Percentiles rank a stretch among this genome's conserved stretches.
Conservation (phyloP, 768 basidiomycete species). For the Xerocomus brunneocitrinus region DNA sequence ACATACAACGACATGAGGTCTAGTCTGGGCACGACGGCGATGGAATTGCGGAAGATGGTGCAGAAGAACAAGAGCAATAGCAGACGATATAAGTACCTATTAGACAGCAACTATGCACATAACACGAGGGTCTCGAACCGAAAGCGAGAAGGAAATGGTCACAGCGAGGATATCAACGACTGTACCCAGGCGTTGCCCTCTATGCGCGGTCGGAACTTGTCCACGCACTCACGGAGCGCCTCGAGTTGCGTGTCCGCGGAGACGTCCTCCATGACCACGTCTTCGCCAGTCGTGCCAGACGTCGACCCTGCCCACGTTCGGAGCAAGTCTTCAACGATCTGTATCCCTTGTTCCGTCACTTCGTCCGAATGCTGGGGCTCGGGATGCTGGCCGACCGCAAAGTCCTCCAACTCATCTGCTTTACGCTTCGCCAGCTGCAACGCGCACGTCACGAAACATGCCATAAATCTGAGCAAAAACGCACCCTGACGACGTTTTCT, state of each 20-base stretch:
- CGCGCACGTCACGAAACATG: not conserved
- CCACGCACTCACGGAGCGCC: constrained; percentile 56
- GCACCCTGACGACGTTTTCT: constrained; percentile 82
- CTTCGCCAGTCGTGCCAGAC: constrained; percentile 35
- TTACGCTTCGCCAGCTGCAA: constrained; percentile 82
- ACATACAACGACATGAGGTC: too few species aligned
- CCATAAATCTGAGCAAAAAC: constrained; percentile 2
- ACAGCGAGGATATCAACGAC: constrained; percentile 46
- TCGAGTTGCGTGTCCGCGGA: constrained; percentile 35
- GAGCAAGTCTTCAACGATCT: constrained; percentile 77
- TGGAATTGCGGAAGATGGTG: too few species aligned
- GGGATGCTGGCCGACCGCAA: constrained; percentile 43
- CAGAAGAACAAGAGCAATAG: not conserved
- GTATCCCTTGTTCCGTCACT: constrained; percentile 73
- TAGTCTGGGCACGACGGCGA: too few species aligned
- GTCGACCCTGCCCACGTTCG: constrained; percentile 53
- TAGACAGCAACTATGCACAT: not conserved
- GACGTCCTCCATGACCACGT: constrained; percentile 48
- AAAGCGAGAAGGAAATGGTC: constrained; percentile 4
- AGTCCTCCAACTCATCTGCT: constrained; percentile 88
- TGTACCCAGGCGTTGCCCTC: constrained; percentile 79
- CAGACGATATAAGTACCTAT: not conserved
- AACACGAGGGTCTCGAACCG: not conserved
- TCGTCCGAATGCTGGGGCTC: constrained; percentile 49
- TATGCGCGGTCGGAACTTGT: constrained; percentile 61